These are phyloP conservation scores for Plectranthus barbatus DNA, from an alignment of 257 asterid species.

Conservation along the genomic window DNA sequence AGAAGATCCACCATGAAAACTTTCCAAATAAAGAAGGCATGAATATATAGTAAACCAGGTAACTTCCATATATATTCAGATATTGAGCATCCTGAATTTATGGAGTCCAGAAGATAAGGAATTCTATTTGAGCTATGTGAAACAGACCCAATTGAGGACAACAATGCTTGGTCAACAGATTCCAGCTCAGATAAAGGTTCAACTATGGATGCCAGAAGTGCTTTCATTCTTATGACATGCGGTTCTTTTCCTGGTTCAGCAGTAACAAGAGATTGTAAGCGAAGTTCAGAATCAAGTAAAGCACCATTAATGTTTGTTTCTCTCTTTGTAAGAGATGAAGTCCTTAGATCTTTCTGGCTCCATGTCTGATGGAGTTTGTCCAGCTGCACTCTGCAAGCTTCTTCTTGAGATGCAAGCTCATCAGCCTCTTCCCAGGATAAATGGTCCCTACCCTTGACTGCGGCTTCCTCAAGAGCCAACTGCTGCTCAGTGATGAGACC, in stretches of 20 bases:
- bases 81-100: conserved; percentile 62
- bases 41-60: conserved; percentile 44
- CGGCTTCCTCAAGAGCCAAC: conserved; percentile 94
- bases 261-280: conserved; percentile 51
- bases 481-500: conserved; percentile 88
- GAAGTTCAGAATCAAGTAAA: conserved; percentile 51
- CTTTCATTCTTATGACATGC: conserved; percentile 54
- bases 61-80: conserved; percentile 75
- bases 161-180: conserved; percentile 56
- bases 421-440: conserved; percentile 99
- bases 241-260: conserved; percentile 49
- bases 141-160: conserved; percentile 34
- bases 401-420: conserved; percentile 98
- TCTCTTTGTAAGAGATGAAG: conserved; percentile 63
- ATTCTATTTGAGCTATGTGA: conserved; percentile 43
- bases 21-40: conserved; percentile 89
- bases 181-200: conserved; percentile 86
- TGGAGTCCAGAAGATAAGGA: conserved; percentile 49
- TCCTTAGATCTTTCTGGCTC: conserved; percentile 76
- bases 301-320: conserved; percentile 51
- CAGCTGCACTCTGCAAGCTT: conserved; percentile 88
- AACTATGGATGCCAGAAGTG: conserved; percentile 50
- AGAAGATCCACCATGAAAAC: conserved; percentile 68
- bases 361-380: conserved; percentile 84
- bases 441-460: conserved; percentile 86